Evolutionary conservation across 2,329 filamentous ascomycete genomes (phyloP).

Genomic region (Fusarium poae): DNA sequence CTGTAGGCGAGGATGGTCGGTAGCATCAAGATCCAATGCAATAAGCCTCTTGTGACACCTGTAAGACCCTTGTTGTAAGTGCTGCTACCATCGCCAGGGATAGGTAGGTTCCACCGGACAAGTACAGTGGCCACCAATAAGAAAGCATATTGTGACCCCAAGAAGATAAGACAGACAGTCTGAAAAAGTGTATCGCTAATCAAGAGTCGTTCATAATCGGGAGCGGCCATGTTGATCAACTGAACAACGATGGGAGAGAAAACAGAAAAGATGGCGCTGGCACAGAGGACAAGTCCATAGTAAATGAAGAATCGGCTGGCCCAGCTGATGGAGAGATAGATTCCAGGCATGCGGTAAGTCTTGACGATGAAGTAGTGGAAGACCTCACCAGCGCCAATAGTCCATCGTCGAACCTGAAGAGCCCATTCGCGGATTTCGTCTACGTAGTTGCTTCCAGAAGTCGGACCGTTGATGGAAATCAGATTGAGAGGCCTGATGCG

Average conservation of each 20-base stretch:
- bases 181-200: conserved; percentile 19
- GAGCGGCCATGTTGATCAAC: conserved; percentile 18
- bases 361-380: conserved; percentile 43
- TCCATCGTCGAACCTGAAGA: conserved; percentile 38
- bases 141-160: conserved; percentile 28
- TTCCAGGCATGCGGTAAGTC: conserved; percentile 31
- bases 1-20: conserved; percentile 36
- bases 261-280: conserved; percentile 32
- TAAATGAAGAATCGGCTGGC: conserved; percentile 34
- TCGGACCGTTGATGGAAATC: conserved; percentile 39
- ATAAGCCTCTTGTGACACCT: conserved; percentile 18
- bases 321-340: conserved; percentile 32
- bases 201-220: conserved; percentile 17
- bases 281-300: conserved; percentile 34
- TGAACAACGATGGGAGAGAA: conserved; percentile 27
- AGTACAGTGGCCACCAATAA: conserved; percentile 19
- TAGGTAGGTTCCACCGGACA: conserved; percentile 26
- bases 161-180: conserved; percentile 25
- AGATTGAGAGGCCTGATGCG: conserved; percentile 33
- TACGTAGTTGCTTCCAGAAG: conserved; percentile 29
- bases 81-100: background rate
- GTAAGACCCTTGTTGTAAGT: conserved; percentile 15
- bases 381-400: conserved; percentile 38
- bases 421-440: conserved; percentile 38
- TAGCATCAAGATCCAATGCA: conserved; percentile 35